Percentiles rank a stretch among this genome's conserved stretches.
Evolutionary conservation across 768 basidiomycete species (phyloP).

Genomic region (Myochromella boudieri): DNA sequence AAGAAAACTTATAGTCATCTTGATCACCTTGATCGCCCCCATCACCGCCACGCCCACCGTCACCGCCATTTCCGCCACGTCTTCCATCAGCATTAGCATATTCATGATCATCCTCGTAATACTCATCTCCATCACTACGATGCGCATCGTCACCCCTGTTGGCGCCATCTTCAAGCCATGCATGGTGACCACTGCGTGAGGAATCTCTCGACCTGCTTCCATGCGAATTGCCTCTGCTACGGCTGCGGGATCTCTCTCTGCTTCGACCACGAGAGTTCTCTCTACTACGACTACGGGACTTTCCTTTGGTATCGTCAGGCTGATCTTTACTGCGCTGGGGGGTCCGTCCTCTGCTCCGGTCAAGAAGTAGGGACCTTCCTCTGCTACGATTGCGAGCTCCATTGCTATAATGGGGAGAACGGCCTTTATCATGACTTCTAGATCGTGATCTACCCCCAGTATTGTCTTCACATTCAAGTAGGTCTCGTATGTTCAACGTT

Average conservation of each 20-base stretch:
- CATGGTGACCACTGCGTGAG: neutral
- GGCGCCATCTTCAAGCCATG: neutral
- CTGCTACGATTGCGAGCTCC: too few species aligned
- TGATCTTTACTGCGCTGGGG: too few species aligned
- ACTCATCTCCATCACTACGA: neutral
- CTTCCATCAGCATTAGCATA: too few species aligned
- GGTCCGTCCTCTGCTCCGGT: too few species aligned
- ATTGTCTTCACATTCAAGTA: slow-evolving; percentile 14
- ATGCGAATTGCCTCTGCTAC: neutral
- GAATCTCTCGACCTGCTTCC: neutral
- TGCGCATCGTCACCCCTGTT: slow-evolving; percentile 1
- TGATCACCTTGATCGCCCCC: neutral
- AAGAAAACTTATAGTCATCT: too few species aligned
- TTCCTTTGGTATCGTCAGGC: too few species aligned
- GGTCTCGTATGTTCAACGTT: slow-evolving; percentile 5
- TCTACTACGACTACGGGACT: slow-evolving; percentile 1
- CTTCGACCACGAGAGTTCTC: slow-evolving; percentile 1
- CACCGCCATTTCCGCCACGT: slow-evolving; percentile 1
- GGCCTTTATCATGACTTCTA: too few species aligned
- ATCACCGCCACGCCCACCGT: neutral
- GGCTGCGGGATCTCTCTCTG: slow-evolving; percentile 1
- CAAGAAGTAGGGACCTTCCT: too few species aligned
- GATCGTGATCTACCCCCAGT: slow-evolving; percentile 2
- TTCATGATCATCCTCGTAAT: neutral
- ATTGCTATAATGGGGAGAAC: too few species aligned